Evolutionary conservation across 495 filamentous ascomycete species (phyloP).

Genomic region (Cudoniella acicularis): DNA sequence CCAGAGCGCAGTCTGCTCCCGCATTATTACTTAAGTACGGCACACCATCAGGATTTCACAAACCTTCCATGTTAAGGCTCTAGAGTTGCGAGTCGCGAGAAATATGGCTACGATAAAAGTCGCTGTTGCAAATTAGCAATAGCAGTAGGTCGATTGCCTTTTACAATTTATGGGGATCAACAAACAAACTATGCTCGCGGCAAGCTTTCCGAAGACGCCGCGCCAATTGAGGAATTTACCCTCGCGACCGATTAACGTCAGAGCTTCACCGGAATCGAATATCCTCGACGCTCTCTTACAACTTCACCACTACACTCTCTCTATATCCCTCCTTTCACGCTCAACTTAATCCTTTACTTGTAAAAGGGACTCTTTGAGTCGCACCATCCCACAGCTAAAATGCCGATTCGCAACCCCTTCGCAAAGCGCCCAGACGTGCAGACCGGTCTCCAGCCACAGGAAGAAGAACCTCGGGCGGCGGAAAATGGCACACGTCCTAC

Average conservation of each 20-base stretch:
- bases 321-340: background rate
- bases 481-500: slow-evolving; percentile 39
- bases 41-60: no score
- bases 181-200: background rate
- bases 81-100: no score
- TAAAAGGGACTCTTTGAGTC: background rate
- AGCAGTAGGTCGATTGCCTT: background rate
- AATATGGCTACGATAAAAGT: background rate
- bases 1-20: no score
- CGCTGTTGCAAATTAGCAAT: no score
- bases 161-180: background rate
- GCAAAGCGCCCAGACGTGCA: slow-evolving; percentile 52
- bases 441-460: slow-evolving; percentile 37
- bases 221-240: background rate
- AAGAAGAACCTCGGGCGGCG: slow-evolving; percentile 49
- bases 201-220: background rate
- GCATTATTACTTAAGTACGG: no score
- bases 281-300: no score
- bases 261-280: background rate
- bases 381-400: slow-evolving; percentile 30
- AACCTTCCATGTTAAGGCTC: no score
- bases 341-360: background rate
- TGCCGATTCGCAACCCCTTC: slow-evolving; percentile 80
- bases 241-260: background rate
- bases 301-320: background rate